These are phyloP conservation scores for Salix caprea DNA, from an alignment of 345 rosid genomes.

Conservation along the genomic window DNA sequence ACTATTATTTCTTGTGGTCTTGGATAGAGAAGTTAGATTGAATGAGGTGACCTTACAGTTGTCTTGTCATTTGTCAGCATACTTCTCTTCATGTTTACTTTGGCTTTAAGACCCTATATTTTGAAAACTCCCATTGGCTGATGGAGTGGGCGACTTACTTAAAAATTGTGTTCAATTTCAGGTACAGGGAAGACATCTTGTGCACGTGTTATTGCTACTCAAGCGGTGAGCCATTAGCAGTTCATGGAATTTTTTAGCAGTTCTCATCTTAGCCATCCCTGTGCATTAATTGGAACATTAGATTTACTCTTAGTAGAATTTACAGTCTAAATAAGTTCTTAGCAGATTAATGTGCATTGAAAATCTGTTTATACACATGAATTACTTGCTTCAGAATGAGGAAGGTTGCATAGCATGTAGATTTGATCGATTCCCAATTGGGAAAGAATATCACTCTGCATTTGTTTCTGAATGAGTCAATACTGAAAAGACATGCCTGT, in stretches of 20 bases:
- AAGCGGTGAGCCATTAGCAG: slow-evolving; percentile 56
- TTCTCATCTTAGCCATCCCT: not conserved
- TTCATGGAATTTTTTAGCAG: not conserved
- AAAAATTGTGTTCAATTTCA: slow-evolving; percentile 24
- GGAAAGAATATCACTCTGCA: not conserved
- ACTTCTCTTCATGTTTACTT: not conserved
- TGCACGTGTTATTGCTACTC: slow-evolving; percentile 88
- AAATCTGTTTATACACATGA: not conserved
- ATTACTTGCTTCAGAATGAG: not conserved
- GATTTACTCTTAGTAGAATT: not conserved
- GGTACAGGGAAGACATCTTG: slow-evolving; percentile 97
- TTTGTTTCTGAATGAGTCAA: slow-evolving; percentile 4
- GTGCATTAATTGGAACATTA: not conserved
- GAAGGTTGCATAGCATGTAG: not conserved
- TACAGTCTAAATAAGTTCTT: not conserved
- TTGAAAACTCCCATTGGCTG: not conserved
- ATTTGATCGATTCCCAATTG: not conserved
- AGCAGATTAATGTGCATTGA: not conserved
- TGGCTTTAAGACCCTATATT: not conserved
- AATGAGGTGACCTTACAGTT: not conserved
- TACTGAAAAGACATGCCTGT: not conserved
- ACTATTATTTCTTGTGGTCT: not conserved
- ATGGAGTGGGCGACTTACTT: slow-evolving; percentile 9
- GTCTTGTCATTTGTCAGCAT: not conserved
- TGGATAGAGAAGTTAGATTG: not conserved